Base-by-base conservation (phyloP, 805 yeast genomes). In the Scheffersomyces coipomensis region DNA sequence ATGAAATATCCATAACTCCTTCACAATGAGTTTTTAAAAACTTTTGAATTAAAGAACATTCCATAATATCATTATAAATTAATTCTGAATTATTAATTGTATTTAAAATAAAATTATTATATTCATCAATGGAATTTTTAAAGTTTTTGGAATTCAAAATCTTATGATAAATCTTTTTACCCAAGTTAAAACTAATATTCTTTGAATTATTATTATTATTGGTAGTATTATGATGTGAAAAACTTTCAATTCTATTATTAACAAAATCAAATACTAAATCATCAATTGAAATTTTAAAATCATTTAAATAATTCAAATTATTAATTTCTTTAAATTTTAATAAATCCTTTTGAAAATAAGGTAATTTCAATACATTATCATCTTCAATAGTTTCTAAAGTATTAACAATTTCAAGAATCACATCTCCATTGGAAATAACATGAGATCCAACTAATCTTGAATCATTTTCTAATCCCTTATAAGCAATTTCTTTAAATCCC, bases 1-100 rank as follows among this genome's bases (percentile, higher is more conserved):
- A 83, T 0, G 88, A 76, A 9, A 88, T 78, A 52, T 88, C 93
- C 56, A 78, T 78, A n/a, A 87, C 87, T 4, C 88, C 85, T 53
- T 85, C 90, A 1, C 95, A 91, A 57, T 88, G 96, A 4, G 49
- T 42, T 10, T 46, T 43, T 11, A 66, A 47, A 46, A 54, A 67
- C 15, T 53, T 46, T 26, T 56, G 58, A 27, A 62, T 46, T 17
- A 46, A 29, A 8, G 27, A 29, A 13, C 45, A 34, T 23, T 49
- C 54, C 24, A 45, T 33, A 5, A 45, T 36, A 25, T 54, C 61
- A 35, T 51, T 40, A 31, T 46, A 42, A 5, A 51, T 40, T 2
- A 29, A 30, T 31, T 54, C 54, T 4, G 56, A 48, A 31, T 38
- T 42, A 22, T 45, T 42, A 16, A 52, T 40, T 5, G 50, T 41